Base-by-base conservation (phyloP, 257 asterid species). In the Fraxinus anomala region DNA sequence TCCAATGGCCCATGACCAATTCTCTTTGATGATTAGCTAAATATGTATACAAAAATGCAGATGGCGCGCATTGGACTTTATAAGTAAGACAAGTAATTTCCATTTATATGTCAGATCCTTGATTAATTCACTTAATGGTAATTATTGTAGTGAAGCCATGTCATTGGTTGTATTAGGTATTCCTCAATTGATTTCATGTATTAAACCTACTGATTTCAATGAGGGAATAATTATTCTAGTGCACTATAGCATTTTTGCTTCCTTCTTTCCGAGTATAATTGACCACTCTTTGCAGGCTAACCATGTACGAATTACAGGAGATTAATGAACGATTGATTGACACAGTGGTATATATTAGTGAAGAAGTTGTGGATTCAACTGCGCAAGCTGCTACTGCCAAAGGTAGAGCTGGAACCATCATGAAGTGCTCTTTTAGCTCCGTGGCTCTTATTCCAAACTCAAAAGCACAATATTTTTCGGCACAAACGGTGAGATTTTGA, bases 391-490 rank as follows among this genome's bases (percentile, higher is more conserved):
- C 93, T 77, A 89, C 93, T 78, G 82, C 92, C 80, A 97, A 89
- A 83, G 97, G 94, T 37, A 91, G 94, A 79, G 96, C 89, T 70
- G 97, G 97, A 76, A 91, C 88, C 72, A 85, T 91, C 51, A 91
- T 94, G 70, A 94, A 92, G 91, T 94, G 97, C 85, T 91, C 93
- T 68, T 94, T 87, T 83, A 91, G 82, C 47, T 94, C 97, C 66
- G 91, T 94, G 70, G 92, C 97, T 30, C 92, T 94, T 77, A 89
- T 97, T 85, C 97, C 97, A 67, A 90, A 83, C 80, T 83, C 92
- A 82, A 94, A 94, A 79, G 84, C 97, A 75, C 98, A 89, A 78
- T 94, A 89, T 86, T 96, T 97, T 75, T 94, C 97, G 63, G 96
- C 94, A 9, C 98, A 89, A 79, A 91, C 85, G 97, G 98, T 94